These are phyloP conservation scores for Apostasia shenzhenica DNA, from an alignment of 106 monocot species.

Conservation along the genomic window DNA sequence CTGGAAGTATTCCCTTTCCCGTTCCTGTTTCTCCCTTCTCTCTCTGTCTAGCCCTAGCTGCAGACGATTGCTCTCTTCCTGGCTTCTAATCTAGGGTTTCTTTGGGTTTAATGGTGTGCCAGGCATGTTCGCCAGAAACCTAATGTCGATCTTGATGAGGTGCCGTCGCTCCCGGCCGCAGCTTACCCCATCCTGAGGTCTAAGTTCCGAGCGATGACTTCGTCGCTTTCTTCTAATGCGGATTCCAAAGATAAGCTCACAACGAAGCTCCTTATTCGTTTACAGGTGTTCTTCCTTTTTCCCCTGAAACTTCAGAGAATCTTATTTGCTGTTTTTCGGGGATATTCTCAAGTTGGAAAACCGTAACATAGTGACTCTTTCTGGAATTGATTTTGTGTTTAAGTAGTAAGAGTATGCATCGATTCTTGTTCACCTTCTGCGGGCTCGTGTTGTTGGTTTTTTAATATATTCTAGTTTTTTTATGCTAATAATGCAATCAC, in stretches of 20 bases:
- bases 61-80: not conserved
- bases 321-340: too few relatives aligned
- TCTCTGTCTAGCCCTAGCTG: not conserved
- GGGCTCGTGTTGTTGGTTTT: too few relatives aligned
- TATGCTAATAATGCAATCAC: too few relatives aligned
- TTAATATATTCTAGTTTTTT: too few relatives aligned
- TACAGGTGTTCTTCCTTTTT: conserved; percentile 46
- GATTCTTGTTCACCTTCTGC: too few relatives aligned
- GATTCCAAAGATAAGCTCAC: conserved; percentile 72
- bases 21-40: not conserved
- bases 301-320: not conserved
- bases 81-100: conserved; percentile 13
- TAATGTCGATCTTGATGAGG: conserved; percentile 54
- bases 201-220: conserved; percentile 73
- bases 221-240: conserved; percentile 48
- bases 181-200: conserved; percentile 64
- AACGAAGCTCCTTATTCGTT: conserved; percentile 89
- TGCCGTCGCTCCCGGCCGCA: conserved; percentile 75
- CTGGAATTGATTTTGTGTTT: too few relatives aligned
- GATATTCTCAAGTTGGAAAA: too few relatives aligned
- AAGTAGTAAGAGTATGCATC: too few relatives aligned
- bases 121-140: conserved; percentile 82
- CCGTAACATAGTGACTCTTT: too few relatives aligned
- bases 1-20: conserved; percentile 38
- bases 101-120: not conserved